These are phyloP conservation scores for cucumber (Cucumis sativus) DNA, from an alignment of 306 rosid genomes.

Conservation along the genomic window DNA sequence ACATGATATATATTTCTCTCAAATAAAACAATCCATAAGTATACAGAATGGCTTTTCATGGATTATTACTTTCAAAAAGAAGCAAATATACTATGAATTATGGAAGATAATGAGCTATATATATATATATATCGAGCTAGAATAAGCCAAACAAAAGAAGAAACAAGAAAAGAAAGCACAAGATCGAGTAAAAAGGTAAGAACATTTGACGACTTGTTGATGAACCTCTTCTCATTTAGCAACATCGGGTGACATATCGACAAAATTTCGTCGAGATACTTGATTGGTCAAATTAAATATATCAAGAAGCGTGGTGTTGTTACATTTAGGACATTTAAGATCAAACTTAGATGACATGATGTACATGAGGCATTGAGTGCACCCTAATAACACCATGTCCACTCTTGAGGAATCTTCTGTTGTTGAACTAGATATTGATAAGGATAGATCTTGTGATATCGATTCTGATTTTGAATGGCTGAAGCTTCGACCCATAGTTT, in stretches of 20 bases:
- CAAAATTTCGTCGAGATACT: not conserved
- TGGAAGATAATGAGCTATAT: not conserved
- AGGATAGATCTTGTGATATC: not conserved
- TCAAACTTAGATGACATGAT: slow-evolving; percentile 67
- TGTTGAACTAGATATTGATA: slow-evolving; percentile 14
- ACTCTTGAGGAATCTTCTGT: slow-evolving; percentile 28
- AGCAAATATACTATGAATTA: not conserved
- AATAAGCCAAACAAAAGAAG: not conserved
- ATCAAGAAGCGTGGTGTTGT: slow-evolving; percentile 66
- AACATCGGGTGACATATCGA: not conserved
- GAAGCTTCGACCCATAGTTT: not conserved
- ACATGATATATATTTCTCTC: not conserved
- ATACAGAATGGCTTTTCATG: not conserved
- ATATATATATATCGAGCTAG: no score
- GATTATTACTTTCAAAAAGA: not conserved
- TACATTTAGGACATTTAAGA: slow-evolving; percentile 79
- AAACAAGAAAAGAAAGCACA: not conserved
- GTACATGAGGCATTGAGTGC: slow-evolving; percentile 80
- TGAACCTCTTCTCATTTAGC: not conserved
- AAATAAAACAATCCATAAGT: not conserved
- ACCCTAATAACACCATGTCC: slow-evolving; percentile 68
- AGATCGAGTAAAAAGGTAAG: not conserved
- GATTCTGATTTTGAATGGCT: not conserved
- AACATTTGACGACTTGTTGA: not conserved
- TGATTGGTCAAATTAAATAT: slow-evolving; percentile 10